These are phyloP conservation scores for Microstegium vimineum DNA, from an alignment of 176 grass and related monocot genomes.

Conservation along the genomic window DNA sequence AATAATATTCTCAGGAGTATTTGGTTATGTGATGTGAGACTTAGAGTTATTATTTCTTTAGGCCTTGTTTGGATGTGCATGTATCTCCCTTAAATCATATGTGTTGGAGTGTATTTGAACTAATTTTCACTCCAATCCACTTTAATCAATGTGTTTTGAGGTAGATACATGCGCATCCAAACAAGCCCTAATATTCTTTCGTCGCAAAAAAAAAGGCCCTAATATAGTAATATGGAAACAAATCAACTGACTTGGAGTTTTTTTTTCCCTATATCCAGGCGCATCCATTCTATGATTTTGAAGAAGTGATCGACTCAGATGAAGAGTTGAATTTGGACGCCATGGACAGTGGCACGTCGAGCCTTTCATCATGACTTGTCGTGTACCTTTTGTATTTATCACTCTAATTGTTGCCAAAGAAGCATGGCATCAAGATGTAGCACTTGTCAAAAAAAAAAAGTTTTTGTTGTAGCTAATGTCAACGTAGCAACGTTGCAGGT, in stretches of 20 bases:
- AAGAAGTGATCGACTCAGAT: constrained; percentile 90
- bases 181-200: too few species aligned
- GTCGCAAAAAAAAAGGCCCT: too few species aligned
- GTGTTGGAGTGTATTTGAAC: too few species aligned
- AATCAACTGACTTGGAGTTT: background rate
- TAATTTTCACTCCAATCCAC: too few species aligned
- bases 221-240: too few species aligned
- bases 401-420: background rate
- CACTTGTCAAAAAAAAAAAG: too few species aligned
- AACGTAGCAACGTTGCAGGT: background rate
- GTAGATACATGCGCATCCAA: too few species aligned
- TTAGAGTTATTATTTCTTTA: too few species aligned
- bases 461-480: constrained; percentile 12
- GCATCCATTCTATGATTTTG: constrained; percentile 73
- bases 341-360: constrained; percentile 66
- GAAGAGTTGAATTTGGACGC: constrained; percentile 79
- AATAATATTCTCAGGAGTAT: background rate
- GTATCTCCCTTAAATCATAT: too few species aligned
- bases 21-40: background rate
- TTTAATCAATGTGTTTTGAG: too few species aligned
- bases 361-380: constrained; percentile 17
- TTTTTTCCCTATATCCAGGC: constrained; percentile 35
- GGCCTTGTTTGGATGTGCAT: too few species aligned
- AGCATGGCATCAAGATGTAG: background rate
- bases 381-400: constrained; percentile 25